Evolutionary conservation across 2,329 filamentous ascomycete species (phyloP).

Genomic region (Ophiostoma himal-ulmi): DNA sequence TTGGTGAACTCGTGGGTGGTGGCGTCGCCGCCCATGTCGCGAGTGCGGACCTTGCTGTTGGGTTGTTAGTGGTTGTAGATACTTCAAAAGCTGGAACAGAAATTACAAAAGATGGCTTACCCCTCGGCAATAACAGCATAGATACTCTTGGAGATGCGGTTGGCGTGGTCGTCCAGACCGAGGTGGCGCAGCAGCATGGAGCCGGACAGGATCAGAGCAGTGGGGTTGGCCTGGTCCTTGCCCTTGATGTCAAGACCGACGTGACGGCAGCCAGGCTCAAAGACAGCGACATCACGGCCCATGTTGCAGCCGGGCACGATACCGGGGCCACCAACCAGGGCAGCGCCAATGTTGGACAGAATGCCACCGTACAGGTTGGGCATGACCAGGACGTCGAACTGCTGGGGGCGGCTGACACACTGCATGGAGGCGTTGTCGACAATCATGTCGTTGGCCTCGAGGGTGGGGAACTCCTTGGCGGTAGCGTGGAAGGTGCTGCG

Average conservation of each 20-base stretch:
- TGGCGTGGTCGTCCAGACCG: slow-evolving; percentile 95
- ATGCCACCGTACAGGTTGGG: slow-evolving; percentile 99
- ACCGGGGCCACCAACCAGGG: slow-evolving; percentile 91
- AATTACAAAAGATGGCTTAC: slow-evolving; percentile 48
- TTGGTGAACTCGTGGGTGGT: slow-evolving; percentile 93
- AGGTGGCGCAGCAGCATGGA: slow-evolving; percentile 97
- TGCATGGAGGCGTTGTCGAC: slow-evolving; percentile 99
- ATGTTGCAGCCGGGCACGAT: slow-evolving; percentile 99
- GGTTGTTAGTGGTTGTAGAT: slow-evolving; percentile 37
- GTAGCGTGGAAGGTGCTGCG: slow-evolving; percentile 92
- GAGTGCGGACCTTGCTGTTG: slow-evolving; percentile 73
- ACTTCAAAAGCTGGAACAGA: neutral
- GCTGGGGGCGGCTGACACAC: slow-evolving; percentile 89
- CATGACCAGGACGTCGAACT: slow-evolving; percentile 99
- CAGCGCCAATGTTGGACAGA: slow-evolving; percentile 96
- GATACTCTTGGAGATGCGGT: slow-evolving; percentile 87
- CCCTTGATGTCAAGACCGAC: slow-evolving; percentile 99
- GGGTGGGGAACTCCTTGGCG: slow-evolving; percentile 88
- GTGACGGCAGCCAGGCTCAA: slow-evolving; percentile 98
- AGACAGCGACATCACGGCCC: slow-evolving; percentile 95
- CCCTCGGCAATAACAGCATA: slow-evolving; percentile 79
- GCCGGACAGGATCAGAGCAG: slow-evolving; percentile 87
- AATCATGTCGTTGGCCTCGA: slow-evolving; percentile 99
- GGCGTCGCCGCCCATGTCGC: slow-evolving; percentile 88
- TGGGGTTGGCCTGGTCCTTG: slow-evolving; percentile 98